Base-by-base conservation (phyloP, 2,329 filamentous ascomycete species). In the Aspergillus pseudoglaucus region DNA sequence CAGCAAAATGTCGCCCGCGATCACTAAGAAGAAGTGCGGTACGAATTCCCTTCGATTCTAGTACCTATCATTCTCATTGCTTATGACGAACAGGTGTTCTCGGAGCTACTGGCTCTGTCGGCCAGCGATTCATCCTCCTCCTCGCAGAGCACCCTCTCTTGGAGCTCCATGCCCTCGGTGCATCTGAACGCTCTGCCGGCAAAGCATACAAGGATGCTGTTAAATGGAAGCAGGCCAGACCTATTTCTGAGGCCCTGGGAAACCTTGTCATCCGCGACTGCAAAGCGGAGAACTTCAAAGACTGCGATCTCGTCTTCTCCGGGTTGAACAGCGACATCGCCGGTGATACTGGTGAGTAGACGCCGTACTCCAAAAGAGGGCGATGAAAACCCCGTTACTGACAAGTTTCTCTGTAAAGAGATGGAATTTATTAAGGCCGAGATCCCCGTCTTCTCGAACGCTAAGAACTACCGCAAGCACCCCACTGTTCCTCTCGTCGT, bases 151-250 rank as follows among this genome's bases (percentile, higher is more conserved):
- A 97, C 72, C 90, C 91, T 14, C 81, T 87, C 69, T 87, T 97
- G 61, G 82, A 83, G 54, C 83, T 97, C 49, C 86, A 93, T 55
- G 90, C 90, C 50, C 82, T 97, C 44, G 93, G 93, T 54, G 93
- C 93, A 32, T 95, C 90, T 15, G 82, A 88, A 50, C 82, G 88
- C 50, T 95, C 90, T 8, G 89, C 88, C 6, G 90, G 90, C 63
- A 96, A 96, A 78, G 87, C 85, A 66, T 97, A 97, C 77, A 86
- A 85, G 70, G 89, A 95, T 79, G 91, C 90, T 35, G 90, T 94
- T 53, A 82, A 82, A 61, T 97, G 93, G 93, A 96, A 96, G 78
- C 91, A 97, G 74, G 80, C 87, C 8, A 75, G 81, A 48, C 87
- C 89, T 47, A 94, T 96, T 80, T 85, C 85, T 39, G 76, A 83